Conservation (phyloP, 352 stramenopile genomes). For the Pythium sukuiense region DNA sequence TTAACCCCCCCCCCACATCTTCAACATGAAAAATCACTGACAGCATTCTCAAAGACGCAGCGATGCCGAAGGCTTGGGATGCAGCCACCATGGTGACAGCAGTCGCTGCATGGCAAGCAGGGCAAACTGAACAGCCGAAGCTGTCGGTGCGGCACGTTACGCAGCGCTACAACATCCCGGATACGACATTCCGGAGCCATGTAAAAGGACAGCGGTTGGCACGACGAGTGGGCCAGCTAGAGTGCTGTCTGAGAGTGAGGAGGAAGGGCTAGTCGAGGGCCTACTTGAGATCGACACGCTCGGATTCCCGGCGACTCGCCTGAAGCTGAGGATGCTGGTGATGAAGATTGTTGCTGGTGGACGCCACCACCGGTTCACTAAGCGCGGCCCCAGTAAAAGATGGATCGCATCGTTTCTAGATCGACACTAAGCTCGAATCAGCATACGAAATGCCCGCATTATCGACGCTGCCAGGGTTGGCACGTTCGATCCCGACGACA, state of each 20-base stretch:
- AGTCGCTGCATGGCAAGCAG: not conserved
- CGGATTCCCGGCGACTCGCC: not conserved
- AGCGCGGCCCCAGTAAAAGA: not conserved
- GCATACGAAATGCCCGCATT: constrained; percentile 11
- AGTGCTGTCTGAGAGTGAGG: not conserved
- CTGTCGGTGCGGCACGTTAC: not conserved
- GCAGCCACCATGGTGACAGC: not conserved
- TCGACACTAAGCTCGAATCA: not conserved
- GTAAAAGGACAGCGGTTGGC: not conserved
- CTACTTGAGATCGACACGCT: not conserved
- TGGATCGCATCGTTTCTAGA: not conserved
- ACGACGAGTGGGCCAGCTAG: not conserved
- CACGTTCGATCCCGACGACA: not conserved
- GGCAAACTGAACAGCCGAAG: not conserved
- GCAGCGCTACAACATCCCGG: not conserved
- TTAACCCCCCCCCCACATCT: too few relatives aligned
- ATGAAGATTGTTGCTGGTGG: not conserved
- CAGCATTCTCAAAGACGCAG: constrained; percentile 1
- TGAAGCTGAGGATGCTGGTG: not conserved
- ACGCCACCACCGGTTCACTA: not conserved
- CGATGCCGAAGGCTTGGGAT: too few relatives aligned
- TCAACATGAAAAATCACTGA: constrained; percentile 13
- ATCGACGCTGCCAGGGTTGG: constrained; percentile 1
- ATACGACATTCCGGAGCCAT: not conserved
- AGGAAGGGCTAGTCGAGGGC: not conserved